Evolutionary conservation across 2,329 filamentous ascomycete species (phyloP).

Genomic region (Paracoccidioides lutzii): DNA sequence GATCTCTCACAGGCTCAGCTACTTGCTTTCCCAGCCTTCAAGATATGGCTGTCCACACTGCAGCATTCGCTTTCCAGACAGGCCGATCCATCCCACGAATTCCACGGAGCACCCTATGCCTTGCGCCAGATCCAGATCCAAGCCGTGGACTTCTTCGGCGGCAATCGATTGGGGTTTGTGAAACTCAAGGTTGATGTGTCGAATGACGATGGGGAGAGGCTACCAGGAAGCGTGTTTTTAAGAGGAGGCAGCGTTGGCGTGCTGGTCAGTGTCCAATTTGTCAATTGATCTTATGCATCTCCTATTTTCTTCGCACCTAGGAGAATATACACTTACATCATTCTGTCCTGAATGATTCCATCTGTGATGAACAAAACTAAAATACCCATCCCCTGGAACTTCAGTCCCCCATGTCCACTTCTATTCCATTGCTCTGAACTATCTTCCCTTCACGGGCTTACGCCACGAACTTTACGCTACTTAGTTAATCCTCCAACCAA

Average conservation of each 20-base stretch:
- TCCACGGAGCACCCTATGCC: conserved; percentile 39
- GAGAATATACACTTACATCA: no score
- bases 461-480: background rate
- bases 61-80: conserved; percentile 38
- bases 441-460: background rate
- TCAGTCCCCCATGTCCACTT: no score
- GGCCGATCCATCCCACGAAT: conserved; percentile 34
- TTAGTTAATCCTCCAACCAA: conserved; percentile 43
- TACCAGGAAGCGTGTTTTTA: conserved; percentile 46
- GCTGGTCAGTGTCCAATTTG: conserved; percentile 34
- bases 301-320: no score
- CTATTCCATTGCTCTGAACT: background rate
- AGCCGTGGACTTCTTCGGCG: conserved; percentile 41
- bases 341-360: no score
- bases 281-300: no score
- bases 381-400: no score
- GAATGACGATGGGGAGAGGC: conserved; percentile 37
- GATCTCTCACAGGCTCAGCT: conserved; percentile 35
- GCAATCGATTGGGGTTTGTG: conserved; percentile 40
- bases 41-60: conserved; percentile 41
- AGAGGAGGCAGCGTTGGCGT: conserved; percentile 47
- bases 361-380: background rate
- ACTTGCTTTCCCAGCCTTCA: conserved; percentile 41
- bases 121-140: conserved; percentile 43
- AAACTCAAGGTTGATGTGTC: conserved; percentile 44